phyloP scores from a whole-genome alignment of 768 basidiomycete genomes.

The Phylloporus sp. region DNA sequence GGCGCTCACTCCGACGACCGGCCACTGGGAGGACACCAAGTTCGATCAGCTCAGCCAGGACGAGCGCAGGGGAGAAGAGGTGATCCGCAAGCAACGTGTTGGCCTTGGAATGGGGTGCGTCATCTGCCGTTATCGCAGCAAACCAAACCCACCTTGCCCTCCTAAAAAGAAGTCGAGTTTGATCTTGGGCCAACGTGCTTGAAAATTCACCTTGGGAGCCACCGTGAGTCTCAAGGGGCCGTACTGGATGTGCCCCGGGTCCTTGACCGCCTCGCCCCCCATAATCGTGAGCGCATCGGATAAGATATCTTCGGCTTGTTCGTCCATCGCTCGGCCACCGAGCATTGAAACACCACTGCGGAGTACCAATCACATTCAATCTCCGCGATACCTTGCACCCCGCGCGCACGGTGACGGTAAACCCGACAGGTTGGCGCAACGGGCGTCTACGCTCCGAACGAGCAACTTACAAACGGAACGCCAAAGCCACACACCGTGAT shows the following conservation, averaged over 20 bases:
- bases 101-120: slow-evolving; percentile 40
- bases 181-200: neutral
- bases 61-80: slow-evolving; percentile 65
- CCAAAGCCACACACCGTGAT: neutral
- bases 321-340: slow-evolving; percentile 5
- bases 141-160: slow-evolving; percentile 50
- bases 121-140: slow-evolving; percentile 2
- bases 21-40: slow-evolving; percentile 43
- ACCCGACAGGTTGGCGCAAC: neutral
- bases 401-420: slow-evolving; percentile 11
- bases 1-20: slow-evolving; percentile 38
- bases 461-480: neutral
- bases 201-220: slow-evolving; percentile 50
- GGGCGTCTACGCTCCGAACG: neutral
- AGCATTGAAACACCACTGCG: neutral
- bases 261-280: slow-evolving; percentile 41
- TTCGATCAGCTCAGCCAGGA: slow-evolving; percentile 66
- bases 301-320: slow-evolving; percentile 45
- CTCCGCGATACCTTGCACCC: slow-evolving; percentile 22
- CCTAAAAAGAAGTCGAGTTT: slow-evolving; percentile 31
- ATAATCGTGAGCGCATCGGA: slow-evolving; percentile 51
- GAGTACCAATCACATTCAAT: slow-evolving; percentile 9
- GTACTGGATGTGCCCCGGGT: slow-evolving; percentile 45
- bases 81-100: slow-evolving; percentile 71
- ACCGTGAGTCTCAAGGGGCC: slow-evolving; percentile 52